Percentiles rank a stretch among this genome's conserved stretches.
These are phyloP conservation scores for Bidens hawaiensis DNA, from an alignment of 140 eudicot species.

Conservation along the genomic window DNA sequence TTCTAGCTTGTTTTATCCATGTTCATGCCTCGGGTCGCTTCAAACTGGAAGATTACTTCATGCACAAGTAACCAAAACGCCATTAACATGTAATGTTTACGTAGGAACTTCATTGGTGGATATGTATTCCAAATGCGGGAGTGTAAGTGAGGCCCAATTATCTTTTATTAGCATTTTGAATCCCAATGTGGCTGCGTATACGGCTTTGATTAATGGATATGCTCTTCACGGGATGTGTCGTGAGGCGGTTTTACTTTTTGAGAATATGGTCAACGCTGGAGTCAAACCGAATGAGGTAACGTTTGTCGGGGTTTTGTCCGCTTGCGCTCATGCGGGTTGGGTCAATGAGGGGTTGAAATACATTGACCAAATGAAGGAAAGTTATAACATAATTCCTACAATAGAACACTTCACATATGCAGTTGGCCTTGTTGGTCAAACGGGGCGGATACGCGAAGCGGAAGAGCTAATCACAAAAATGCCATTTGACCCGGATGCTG, in stretches of 20 bases:
- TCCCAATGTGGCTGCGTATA: conserved; percentile 75
- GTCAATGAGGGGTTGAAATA: conserved; percentile 46
- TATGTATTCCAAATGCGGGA: conserved; percentile 79
- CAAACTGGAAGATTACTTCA: conserved; percentile 63
- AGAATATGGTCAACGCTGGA: conserved; percentile 44
- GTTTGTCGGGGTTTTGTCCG: conserved; percentile 55
- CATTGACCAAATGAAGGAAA: conserved; percentile 36
- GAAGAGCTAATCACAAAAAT: conserved; percentile 48
- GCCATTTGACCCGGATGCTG: conserved; percentile 49
- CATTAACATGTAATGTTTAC: conserved; percentile 47
- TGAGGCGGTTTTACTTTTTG: conserved; percentile 38
- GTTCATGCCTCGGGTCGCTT: conserved; percentile 68
- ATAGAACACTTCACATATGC: conserved; percentile 62
- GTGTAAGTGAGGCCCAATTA: conserved; percentile 41
- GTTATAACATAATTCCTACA: conserved; percentile 41
- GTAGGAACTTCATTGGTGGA: conserved; percentile 70
- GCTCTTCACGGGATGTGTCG: conserved; percentile 51
- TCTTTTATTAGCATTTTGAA: conserved; percentile 42
- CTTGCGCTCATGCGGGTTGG: conserved; percentile 53
- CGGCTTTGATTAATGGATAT: conserved; percentile 58
- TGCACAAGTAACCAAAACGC: conserved; percentile 50
- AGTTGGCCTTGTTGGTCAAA: conserved; percentile 64
- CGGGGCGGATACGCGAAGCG: conserved; percentile 59
- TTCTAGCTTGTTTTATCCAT: conserved; percentile 53
- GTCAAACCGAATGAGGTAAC: conserved; percentile 64